phyloP scores from a whole-genome alignment of 352 stramenopile species.

The Phytopythium delawarense region DNA sequence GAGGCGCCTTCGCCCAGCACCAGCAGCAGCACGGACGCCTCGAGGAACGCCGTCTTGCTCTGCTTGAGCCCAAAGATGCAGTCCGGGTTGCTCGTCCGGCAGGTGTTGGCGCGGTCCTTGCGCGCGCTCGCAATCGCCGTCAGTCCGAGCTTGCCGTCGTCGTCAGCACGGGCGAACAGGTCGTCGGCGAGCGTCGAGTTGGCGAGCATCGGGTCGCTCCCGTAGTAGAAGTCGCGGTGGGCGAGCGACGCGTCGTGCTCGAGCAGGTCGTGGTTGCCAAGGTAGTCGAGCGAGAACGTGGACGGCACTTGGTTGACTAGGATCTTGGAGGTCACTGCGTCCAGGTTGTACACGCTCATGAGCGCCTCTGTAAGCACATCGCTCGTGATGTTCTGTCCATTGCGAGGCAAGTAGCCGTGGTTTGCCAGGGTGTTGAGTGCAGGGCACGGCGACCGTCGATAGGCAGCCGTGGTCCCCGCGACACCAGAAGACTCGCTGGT shows the following conservation, averaged over 20 bases:
- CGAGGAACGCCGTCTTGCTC: constrained; percentile 20
- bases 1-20: constrained; percentile 15
- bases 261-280: constrained; percentile 27
- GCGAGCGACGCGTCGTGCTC: constrained; percentile 40
- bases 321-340: constrained; percentile 10
- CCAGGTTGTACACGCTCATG: constrained; percentile 32
- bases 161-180: constrained; percentile 18
- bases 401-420: constrained; percentile 36
- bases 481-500: constrained; percentile 21
- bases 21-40: constrained; percentile 28
- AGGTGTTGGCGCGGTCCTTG: constrained; percentile 14
- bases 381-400: constrained; percentile 25
- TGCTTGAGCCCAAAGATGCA: constrained; percentile 21
- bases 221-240: constrained; percentile 25
- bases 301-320: constrained; percentile 15
- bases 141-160: constrained; percentile 18
- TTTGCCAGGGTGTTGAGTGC: constrained; percentile 47
- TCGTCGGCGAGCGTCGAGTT: constrained; percentile 21
- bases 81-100: constrained; percentile 21
- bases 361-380: constrained; percentile 20
- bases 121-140: constrained; percentile 18
- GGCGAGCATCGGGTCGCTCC: constrained; percentile 21
- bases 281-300: constrained; percentile 25
- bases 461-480: constrained; percentile 15
- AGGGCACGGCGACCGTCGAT: constrained; percentile 35